Base-by-base conservation (phyloP, 345 rosid species). In the Triadica sebifera region DNA sequence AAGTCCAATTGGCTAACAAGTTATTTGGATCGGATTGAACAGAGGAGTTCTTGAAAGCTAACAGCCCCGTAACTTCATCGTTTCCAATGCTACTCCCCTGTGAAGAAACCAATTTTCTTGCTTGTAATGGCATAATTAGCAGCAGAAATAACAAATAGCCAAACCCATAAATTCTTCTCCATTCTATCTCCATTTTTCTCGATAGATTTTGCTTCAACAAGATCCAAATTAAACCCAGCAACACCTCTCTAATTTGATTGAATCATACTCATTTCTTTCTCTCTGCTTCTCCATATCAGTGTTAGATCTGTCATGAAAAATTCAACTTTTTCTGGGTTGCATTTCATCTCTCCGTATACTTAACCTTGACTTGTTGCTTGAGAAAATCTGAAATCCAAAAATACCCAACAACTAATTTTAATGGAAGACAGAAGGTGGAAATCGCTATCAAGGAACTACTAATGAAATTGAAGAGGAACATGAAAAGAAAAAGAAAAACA, bases 41-140 rank as follows among this genome's bases (percentile, higher is more conserved):
- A 24, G 91, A 93, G 80, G 65, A 25, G n/a, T 71, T 79, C 90
- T 90, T 93, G 85, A 93, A 91, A 69, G 84, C 77, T 68, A 88
- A 69, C 75, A 93, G 71, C 47, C 76, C 77, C 43, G 77, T 51
- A 60, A 81, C 76, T 73, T 91, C 92, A 64, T 81, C 76, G 65
- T 81, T 29, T 29, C 34, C 34, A 29, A 29, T 2, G 34, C 34
- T 81, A 59, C 51, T 67, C 25, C 68, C 75, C 67, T 66, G 76
- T 71, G 24, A 53, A 19, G 81, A 65, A 73, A 53, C 37, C 80
- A 81, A 52, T 65, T 72, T 65, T 74, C 79, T 65, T 17, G 87
- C 84, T 8, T 74, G 78, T 38, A 82, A 81, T 57, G 78, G 79
- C 24, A 68, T 49, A 19, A 37, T 60, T 38, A 63, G 66, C 25